Evolutionary conservation across 257 asterid species (phyloP), one percentile per base, ranked within the genome.

Genomic region (Ophiorrhiza pumila): DNA sequence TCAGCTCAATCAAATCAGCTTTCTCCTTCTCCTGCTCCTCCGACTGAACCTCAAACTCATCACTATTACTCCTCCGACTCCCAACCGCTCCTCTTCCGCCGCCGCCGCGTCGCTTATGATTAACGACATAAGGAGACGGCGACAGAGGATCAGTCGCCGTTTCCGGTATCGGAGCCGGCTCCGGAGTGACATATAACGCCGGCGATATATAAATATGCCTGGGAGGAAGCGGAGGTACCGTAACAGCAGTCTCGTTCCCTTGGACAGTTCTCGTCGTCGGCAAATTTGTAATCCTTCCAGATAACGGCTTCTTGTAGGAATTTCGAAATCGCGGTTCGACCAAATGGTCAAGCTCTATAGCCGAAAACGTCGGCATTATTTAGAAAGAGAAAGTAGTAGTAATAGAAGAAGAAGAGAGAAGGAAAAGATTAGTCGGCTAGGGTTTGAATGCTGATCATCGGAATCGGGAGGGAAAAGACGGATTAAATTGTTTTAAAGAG

Each of bases 81-180:
- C 46, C 81, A 64, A 56, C 63, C 29, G 59, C 69, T 37, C 78
- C 83, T 17, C 76, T 84, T 23, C 88, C 83, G 55, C 81, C 78
- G 55, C 81, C 78, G 15, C 90, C 79, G 49, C 97, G 92, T 56
- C 98, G 89, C 87, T 90, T 92, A 69, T 79, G 87, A 78, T 92
- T 93, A 25, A 81, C 96, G 3, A 90, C 79, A 77, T 92, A 90
- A 0, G 98, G 98, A 50, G 96, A 92, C 66, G 94, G 96, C 31
- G 91, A 88, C 0, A 43, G 4, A 34, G 91, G 80, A 41, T 85
- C 87, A 61, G 80, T 66, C 31, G 71, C 74, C 62, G 43, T 49
- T 0, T 83, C 88, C 56, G 94, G 87, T 39, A 91, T 85, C 25
- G 98, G 95, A 58, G 91, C 81, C 39, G 87, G 91, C 60, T 77